phyloP scores from a whole-genome alignment of 805 yeast genomes.

The Diddensiella caesifluorescens region DNA sequence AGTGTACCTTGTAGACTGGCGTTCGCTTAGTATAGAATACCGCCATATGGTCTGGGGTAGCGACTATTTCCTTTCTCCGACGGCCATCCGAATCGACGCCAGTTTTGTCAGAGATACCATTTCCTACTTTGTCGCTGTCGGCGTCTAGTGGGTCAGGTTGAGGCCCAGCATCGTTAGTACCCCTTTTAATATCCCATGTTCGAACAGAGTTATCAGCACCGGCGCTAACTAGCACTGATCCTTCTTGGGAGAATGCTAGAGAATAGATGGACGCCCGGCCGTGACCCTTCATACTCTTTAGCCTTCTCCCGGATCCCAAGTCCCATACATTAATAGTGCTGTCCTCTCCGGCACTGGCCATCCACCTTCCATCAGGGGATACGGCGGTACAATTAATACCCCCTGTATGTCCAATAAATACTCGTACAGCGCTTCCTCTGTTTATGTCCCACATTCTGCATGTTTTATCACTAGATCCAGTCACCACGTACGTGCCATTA shows the following conservation, averaged over 20 bases:
- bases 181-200: slow-evolving; percentile 91
- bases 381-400: slow-evolving; percentile 81
- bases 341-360: slow-evolving; percentile 94
- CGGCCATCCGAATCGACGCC: slow-evolving; percentile 17
- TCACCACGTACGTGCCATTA: slow-evolving; percentile 86
- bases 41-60: slow-evolving; percentile 85
- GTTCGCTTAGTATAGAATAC: slow-evolving; percentile 91
- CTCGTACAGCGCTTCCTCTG: slow-evolving; percentile 82
- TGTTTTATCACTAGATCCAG: slow-evolving; percentile 94
- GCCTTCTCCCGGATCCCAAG: slow-evolving; percentile 79
- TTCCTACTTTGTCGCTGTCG: slow-evolving; percentile 23
- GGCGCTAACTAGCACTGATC: slow-evolving; percentile 82
- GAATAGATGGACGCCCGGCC: slow-evolving; percentile 84
- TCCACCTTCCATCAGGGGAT: slow-evolving; percentile 95
- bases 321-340: slow-evolving; percentile 89
- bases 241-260: slow-evolving; percentile 77
- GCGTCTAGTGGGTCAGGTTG: slow-evolving; percentile 65
- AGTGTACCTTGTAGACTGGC: slow-evolving; percentile 88
- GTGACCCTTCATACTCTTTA: slow-evolving; percentile 93
- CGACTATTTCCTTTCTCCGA: slow-evolving; percentile 62
- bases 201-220: slow-evolving; percentile 91
- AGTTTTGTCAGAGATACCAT: slow-evolving; percentile 13
- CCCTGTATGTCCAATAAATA: slow-evolving; percentile 90
- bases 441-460: slow-evolving; percentile 97
- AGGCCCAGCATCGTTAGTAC: slow-evolving; percentile 72